Evolutionary conservation across 2,329 filamentous ascomycete genomes (phyloP), one percentile per base, ranked within the genome.

Genomic region (Coleophoma cylindrospora): DNA sequence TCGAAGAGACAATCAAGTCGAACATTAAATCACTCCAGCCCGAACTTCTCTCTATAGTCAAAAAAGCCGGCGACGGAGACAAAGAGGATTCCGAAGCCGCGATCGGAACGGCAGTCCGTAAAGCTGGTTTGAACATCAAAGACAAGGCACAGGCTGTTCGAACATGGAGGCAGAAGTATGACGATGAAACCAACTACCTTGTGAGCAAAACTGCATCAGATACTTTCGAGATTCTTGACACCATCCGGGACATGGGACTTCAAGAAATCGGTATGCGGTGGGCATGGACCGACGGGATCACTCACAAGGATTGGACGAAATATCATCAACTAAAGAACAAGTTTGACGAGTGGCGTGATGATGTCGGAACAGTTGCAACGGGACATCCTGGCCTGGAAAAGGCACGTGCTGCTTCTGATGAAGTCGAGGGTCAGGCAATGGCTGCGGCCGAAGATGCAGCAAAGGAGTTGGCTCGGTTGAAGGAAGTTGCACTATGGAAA

Each of bases 291-390:
- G 91, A 97, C 51, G 90, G 90, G 33, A 81, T 99, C 54, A 95
- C 92, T 1, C 96, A 99, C 75, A 91, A 95, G 67, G 91, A 99
- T 67, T 99, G 94, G 94, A 83, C 86, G 52, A 94, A 92, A 66
- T 99, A 96, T 64, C 91, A 97, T 66, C 83, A 88, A 52, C 75
- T 99, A 51, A 95, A 89, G 72, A 81, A 80, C 48, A 86, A 87
- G 12, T 88, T 96, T 47, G 84, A 86, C 44, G 83, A 89, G 61
- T 96, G 92, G 91, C 86, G 89, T 49, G 76, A 81, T 34, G 89
- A 95, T 58, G 83, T 99, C 44, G 84, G 89, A 64, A 76, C 83
- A 51, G 80, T 91, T 48, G 87, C 90, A 37, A 79, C 86, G 52
- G 78, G 82, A 3, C 88, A 96, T 64, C 80, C 86, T 9, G 83